These are phyloP conservation scores for Calocybe cyanea DNA, from an alignment of 768 basidiomycete genomes.

Conservation along the genomic window DNA sequence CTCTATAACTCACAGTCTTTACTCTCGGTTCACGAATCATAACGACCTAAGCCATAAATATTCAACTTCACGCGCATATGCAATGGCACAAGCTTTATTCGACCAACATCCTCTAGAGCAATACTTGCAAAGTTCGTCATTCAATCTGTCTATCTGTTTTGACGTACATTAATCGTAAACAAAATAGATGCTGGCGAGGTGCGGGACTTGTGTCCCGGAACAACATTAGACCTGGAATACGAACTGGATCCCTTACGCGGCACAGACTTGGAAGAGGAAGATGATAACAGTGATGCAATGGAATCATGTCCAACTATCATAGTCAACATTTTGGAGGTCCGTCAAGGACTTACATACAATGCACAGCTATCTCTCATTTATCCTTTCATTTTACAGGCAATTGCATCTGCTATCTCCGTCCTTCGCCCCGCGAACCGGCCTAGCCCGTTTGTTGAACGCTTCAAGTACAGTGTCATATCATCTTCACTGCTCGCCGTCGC, in stretches of 20 bases:
- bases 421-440: constrained; percentile 29
- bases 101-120: constrained; percentile 74
- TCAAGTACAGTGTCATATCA: constrained; percentile 83
- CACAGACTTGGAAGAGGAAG: constrained; percentile 24
- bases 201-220: constrained; percentile 56
- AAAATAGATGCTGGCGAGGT: constrained; percentile 56
- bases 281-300: constrained; percentile 12
- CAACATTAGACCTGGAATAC: constrained; percentile 33
- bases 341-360: no score
- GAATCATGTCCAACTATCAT: constrained; percentile 37
- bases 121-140: constrained; percentile 59
- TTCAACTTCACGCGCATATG: constrained; percentile 5
- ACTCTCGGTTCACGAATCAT: constrained; percentile 13
- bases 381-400: constrained; percentile 25
- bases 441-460: constrained; percentile 65
- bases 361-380: not conserved
- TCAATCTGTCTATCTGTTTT: not conserved
- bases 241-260: constrained; percentile 33
- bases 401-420: constrained; percentile 34
- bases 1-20: not conserved
- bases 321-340: constrained; percentile 37
- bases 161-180: not conserved
- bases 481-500: constrained; percentile 66
- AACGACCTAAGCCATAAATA: constrained; percentile 15
- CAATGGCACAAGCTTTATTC: constrained; percentile 76